Percentiles rank a stretch among this genome's conserved stretches.
Conservation (phyloP, 2,329 filamentous ascomycete genomes). For the Sarocladiaceae sp. region DNA sequence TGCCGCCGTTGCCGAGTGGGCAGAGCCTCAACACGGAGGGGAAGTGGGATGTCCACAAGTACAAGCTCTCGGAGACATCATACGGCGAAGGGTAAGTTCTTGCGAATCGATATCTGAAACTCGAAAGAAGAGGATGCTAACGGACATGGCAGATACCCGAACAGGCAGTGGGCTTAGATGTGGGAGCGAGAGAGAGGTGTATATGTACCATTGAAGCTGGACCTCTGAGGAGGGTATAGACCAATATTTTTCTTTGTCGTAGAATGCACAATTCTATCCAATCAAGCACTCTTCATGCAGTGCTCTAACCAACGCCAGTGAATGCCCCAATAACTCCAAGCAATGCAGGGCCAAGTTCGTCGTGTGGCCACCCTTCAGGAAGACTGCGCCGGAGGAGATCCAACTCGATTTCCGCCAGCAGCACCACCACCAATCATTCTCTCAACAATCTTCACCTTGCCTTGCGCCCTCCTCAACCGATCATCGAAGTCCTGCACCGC, state of each 20-base stretch:
- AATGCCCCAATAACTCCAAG: conserved; percentile 1
- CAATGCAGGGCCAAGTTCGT: conserved; percentile 2
- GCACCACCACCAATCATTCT: conserved; percentile 46
- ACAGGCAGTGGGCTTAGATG: conserved; percentile 54
- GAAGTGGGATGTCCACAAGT: conserved; percentile 64
- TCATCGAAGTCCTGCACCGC: conserved; percentile 91
- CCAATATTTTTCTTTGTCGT: conserved; percentile 2
- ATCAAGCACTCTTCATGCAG: not conserved
- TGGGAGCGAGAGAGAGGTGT: conserved; percentile 17
- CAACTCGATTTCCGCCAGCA: not conserved
- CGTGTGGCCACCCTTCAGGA: conserved; percentile 6
- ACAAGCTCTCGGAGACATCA: conserved; percentile 61
- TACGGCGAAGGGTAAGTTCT: conserved; percentile 65
- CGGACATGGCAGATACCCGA: conserved; percentile 50
- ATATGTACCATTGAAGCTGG: conserved; percentile 7
- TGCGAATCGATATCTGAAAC: not conserved
- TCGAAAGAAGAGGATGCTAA: conserved; percentile 23
- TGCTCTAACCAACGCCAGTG: not conserved
- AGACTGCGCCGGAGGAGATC: not conserved
- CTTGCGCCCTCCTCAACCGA: conserved; percentile 73
- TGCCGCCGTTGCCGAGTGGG: conserved; percentile 85
- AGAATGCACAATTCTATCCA: conserved; percentile 5
- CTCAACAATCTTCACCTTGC: conserved; percentile 82
- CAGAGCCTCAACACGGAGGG: conserved; percentile 46
- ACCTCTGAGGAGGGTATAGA: conserved; percentile 3